Evolutionary conservation across 306 rosid species (phyloP).

Genomic region (Luffa acutangula): DNA sequence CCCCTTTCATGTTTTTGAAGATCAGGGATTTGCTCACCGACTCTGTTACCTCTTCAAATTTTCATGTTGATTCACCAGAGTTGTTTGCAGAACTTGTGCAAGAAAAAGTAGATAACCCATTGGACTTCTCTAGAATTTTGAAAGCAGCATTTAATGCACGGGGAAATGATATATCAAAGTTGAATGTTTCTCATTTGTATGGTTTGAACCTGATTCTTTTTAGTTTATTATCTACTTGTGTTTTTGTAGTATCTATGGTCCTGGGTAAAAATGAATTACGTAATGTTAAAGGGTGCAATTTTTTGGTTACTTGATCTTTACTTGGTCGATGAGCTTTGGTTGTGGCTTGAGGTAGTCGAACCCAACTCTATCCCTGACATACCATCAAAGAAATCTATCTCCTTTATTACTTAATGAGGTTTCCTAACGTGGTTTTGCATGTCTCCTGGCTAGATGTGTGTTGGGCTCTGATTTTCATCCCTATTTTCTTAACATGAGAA

Average conservation of each 20-base stretch:
- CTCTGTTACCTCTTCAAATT: constrained; percentile 43
- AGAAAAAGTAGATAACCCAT: constrained; percentile 77
- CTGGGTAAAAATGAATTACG: not conserved
- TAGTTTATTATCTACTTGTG: not conserved
- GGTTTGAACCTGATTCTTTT: constrained; percentile 29
- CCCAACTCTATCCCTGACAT: not conserved
- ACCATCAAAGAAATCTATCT: not conserved
- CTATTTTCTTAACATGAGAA: not conserved
- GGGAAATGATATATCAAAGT: constrained; percentile 52
- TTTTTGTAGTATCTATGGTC: not conserved
- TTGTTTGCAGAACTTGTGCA: constrained; percentile 55
- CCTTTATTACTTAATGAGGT: not conserved
- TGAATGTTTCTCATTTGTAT: constrained; percentile 82
- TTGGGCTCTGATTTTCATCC: not conserved
- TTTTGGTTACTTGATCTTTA: not conserved
- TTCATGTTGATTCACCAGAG: constrained; percentile 50
- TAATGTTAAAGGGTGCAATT: not conserved
- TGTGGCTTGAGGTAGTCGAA: not conserved
- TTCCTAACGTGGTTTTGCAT: not conserved
- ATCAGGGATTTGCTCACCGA: constrained; percentile 67
- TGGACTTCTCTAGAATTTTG: constrained; percentile 64
- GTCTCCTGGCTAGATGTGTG: not conserved
- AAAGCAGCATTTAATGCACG: constrained; percentile 65
- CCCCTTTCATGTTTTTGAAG: constrained; percentile 37
- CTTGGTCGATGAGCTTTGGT: not conserved